A percentile compares a stretch with the other conserved stretches of the same genome.
These are phyloP conservation scores for Amborella trichopoda DNA, from an alignment of 164 flowering plant genomes.

Conservation along the genomic window DNA sequence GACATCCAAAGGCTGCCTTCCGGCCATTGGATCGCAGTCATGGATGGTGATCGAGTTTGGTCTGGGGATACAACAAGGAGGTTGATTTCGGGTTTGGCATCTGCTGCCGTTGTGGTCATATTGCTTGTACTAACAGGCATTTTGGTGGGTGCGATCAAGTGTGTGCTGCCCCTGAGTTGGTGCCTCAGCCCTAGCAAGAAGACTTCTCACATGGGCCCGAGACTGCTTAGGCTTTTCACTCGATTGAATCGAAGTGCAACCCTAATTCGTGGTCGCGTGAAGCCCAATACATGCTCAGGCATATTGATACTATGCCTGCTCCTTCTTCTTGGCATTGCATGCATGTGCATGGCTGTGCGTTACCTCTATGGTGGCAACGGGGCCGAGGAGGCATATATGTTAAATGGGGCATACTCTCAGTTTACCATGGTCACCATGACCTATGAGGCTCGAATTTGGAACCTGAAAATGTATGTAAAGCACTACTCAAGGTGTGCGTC, in stretches of 20 bases:
- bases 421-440: constrained; percentile 90
- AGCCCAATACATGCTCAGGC: constrained; percentile 41
- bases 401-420: constrained; percentile 65
- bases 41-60: constrained; percentile 87
- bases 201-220: constrained; percentile 53
- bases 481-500: constrained; percentile 94
- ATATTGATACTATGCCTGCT: constrained; percentile 28
- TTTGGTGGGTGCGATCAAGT: constrained; percentile 64
- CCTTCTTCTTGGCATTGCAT: constrained; percentile 26
- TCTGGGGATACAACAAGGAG: constrained; percentile 66
- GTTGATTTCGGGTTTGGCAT: constrained; percentile 46
- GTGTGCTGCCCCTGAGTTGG: constrained; percentile 62
- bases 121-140: constrained; percentile 51
- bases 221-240: constrained; percentile 43
- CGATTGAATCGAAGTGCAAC: constrained; percentile 50
- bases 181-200: constrained; percentile 28
- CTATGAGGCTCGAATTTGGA: constrained; percentile 88
- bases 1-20: constrained; percentile 64
- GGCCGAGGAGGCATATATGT: constrained; percentile 64
- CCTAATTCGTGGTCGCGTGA: constrained; percentile 35
- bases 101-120: constrained; percentile 27
- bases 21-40: constrained; percentile 70
- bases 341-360: constrained; percentile 45
- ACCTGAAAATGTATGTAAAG: constrained; percentile 76
- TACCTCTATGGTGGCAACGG: constrained; percentile 76